Conservation (phyloP, 2,329 filamentous ascomycete species). For the Waltergamsia citrina region DNA sequence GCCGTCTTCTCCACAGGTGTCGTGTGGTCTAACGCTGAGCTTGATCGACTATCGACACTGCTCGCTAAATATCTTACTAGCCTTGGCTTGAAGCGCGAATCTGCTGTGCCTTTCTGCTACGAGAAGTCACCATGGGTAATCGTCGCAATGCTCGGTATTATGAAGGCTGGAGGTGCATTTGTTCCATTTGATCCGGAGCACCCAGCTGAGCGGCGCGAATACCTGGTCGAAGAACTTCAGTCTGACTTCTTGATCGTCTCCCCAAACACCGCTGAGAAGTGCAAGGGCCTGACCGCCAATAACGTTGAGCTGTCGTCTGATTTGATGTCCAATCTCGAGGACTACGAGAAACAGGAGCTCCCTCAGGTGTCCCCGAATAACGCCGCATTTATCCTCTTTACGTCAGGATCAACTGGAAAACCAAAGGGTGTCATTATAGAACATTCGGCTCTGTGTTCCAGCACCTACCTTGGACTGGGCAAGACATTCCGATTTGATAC, state of each 20-base stretch:
- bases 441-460: neutral
- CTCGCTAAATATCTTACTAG: constrained; percentile 1
- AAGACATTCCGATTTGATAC: neutral
- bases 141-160: constrained; percentile 15
- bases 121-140: constrained; percentile 15
- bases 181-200: constrained; percentile 16
- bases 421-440: constrained; percentile 3
- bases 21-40: too few relatives aligned
- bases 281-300: too few relatives aligned
- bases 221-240: too few relatives aligned
- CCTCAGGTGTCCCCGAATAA: too few relatives aligned
- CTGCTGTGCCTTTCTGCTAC: constrained; percentile 12
- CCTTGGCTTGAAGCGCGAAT: constrained; percentile 14
- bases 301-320: too few relatives aligned
- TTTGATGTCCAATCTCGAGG: too few relatives aligned
- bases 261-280: too few relatives aligned
- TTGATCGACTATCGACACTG: constrained; percentile 1
- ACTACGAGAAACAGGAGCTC: too few relatives aligned
- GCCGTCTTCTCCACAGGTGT: too few relatives aligned
- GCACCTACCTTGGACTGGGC: neutral
- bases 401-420: constrained; percentile 5
- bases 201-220: constrained; percentile 4
- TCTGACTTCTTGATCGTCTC: too few relatives aligned
- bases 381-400: constrained; percentile 2
- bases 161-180: constrained; percentile 18